Evolutionary conservation across 805 yeast species (phyloP).

Genomic region (Myxozyma nipponensis): DNA sequence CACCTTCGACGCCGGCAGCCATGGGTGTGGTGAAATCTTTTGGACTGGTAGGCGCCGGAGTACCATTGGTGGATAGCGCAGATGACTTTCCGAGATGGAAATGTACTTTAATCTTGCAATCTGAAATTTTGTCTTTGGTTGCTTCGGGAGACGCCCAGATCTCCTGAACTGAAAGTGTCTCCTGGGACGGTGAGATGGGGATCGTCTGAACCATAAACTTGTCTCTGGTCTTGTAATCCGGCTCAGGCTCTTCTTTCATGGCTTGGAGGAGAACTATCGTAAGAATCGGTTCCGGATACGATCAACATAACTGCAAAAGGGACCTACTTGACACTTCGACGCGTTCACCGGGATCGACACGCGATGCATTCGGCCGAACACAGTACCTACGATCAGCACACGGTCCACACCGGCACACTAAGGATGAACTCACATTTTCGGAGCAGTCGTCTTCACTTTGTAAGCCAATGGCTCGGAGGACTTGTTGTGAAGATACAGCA

Average conservation of each 20-base stretch:
- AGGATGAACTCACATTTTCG: conserved; percentile 56
- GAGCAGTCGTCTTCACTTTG: conserved; percentile 98
- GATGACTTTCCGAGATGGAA: conserved; percentile 6
- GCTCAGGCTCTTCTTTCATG: conserved; percentile 65
- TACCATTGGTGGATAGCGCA: not conserved
- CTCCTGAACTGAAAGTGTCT: conserved; percentile 13
- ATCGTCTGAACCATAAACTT: conserved; percentile 86
- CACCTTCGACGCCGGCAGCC: conserved; percentile 4
- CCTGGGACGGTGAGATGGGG: conserved; percentile 49
- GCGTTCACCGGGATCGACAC: conserved; percentile 68
- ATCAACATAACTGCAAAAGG: not conserved
- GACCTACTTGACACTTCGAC: conserved; percentile 54
- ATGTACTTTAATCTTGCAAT: conserved; percentile 19
- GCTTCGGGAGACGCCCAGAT: conserved; percentile 18
- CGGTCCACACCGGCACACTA: not conserved
- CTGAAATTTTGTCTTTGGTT: conserved; percentile 12
- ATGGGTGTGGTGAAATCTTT: conserved; percentile 3
- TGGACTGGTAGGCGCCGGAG: not conserved
- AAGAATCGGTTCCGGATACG: not conserved
- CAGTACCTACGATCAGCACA: conserved; percentile 47
- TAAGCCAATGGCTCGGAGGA: conserved; percentile 66
- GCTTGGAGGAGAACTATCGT: conserved; percentile 72
- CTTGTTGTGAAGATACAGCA: conserved; percentile 55
- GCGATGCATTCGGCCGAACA: conserved; percentile 91
- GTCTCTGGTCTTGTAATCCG: conserved; percentile 78